Percentiles rank a stretch among this genome's conserved stretches.
phyloP scores from a whole-genome alignment of 179 eudicot species.

The Silene vulgaris region DNA sequence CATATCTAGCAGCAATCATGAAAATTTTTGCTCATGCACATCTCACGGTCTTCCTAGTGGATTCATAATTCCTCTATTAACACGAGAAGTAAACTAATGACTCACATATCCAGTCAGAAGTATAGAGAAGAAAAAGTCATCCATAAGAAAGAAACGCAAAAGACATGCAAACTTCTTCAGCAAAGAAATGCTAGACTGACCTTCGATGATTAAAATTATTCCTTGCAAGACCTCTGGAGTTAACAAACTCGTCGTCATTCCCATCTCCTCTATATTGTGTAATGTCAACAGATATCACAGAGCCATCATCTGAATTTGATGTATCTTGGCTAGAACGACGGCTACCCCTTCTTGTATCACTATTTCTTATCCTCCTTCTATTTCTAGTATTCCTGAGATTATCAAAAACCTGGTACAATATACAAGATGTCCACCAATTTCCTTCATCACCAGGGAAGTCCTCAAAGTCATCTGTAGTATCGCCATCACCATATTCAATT shows the following conservation, averaged over 20 bases:
- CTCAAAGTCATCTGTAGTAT: constrained; percentile 74
- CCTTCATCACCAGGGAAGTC: constrained; percentile 81
- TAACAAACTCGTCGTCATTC: constrained; percentile 57
- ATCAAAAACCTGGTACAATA: constrained; percentile 83
- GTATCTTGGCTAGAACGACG: constrained; percentile 55
- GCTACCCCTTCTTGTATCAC: constrained; percentile 59
- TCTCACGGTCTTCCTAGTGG: no score
- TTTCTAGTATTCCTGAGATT: constrained; percentile 73
- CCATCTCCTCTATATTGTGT: constrained; percentile 63
- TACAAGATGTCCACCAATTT: constrained; percentile 96
- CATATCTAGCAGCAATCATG: no score
- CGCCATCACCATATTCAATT: constrained; percentile 92
- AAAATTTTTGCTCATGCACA: no score
- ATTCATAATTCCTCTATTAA: no score
- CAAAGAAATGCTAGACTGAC: constrained; percentile 38
- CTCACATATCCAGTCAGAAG: neutral
- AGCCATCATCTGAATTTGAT: constrained; percentile 88
- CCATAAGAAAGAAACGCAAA: neutral
- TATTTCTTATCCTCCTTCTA: constrained; percentile 68
- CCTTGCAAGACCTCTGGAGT: constrained; percentile 44
- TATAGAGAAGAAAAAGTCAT: neutral
- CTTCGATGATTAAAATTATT: constrained; percentile 45
- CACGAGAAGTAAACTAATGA: no score
- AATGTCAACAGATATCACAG: constrained; percentile 69
- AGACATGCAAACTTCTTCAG: neutral